phyloP scores from a whole-genome alignment of 176 grass and related monocot species.

The Hordeum marinum region DNA sequence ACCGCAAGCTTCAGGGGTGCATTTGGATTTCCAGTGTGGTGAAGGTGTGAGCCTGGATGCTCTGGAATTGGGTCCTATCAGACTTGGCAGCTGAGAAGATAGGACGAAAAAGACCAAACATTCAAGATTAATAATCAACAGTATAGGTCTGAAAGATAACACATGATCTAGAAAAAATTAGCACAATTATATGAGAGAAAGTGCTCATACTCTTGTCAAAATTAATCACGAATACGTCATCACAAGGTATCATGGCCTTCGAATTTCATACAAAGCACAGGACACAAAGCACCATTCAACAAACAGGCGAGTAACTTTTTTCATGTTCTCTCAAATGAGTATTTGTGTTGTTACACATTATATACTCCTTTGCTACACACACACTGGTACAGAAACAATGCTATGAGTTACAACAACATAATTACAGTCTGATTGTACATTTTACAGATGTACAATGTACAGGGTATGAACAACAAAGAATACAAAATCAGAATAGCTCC shows the following conservation, averaged over 20 bases:
- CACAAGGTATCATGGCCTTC: not conserved
- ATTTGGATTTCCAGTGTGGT: too few relatives aligned
- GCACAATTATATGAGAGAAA: not conserved
- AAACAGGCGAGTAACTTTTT: not conserved
- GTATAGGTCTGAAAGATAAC: not conserved
- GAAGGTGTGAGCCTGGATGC: too few relatives aligned
- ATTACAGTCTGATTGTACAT: conserved; percentile 23
- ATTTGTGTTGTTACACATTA: not conserved
- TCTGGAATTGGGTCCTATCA: too few relatives aligned
- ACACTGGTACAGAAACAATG: conserved; percentile 13
- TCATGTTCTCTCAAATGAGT: not conserved
- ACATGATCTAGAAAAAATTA: not conserved
- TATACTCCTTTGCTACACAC: not conserved
- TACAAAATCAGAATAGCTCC: conserved; percentile 54
- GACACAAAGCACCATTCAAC: not conserved
- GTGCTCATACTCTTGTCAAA: not conserved
- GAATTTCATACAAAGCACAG: not conserved
- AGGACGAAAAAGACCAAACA: too few relatives aligned
- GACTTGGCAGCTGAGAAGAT: too few relatives aligned
- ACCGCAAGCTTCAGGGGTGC: too few relatives aligned
- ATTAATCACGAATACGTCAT: not conserved
- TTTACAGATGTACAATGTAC: conserved; percentile 30
- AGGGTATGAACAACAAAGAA: not conserved
- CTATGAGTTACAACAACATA: conserved; percentile 50
- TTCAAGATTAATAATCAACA: too few relatives aligned